Percentiles rank a stretch among this genome's conserved stretches.
phyloP scores from a whole-genome alignment of 2,329 filamentous ascomycete species.

The Diaporthe vexans region DNA sequence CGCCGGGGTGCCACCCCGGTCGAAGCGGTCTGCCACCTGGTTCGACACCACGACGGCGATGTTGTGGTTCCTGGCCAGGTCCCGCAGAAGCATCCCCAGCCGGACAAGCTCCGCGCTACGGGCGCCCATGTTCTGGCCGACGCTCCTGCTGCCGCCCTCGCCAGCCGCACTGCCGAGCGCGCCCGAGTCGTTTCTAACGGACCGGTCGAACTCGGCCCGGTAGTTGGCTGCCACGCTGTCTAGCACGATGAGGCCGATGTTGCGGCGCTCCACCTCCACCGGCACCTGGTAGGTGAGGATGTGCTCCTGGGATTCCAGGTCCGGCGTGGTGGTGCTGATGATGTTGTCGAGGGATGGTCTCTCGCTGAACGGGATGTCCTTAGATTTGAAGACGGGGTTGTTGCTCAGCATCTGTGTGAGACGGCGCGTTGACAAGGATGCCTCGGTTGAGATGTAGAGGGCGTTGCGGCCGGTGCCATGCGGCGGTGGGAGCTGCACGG shows the following conservation, averaged over 20 bases:
- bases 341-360: slow-evolving; percentile 80
- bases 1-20: slow-evolving; percentile 42
- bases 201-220: slow-evolving; percentile 85
- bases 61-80: slow-evolving; percentile 79
- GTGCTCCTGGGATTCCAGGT: slow-evolving; percentile 95
- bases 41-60: slow-evolving; percentile 94
- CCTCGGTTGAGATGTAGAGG: slow-evolving; percentile 95
- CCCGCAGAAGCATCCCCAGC: slow-evolving; percentile 81
- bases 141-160: slow-evolving; percentile 45
- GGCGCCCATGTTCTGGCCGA: slow-evolving; percentile 75
- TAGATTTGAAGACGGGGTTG: slow-evolving; percentile 70
- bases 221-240: slow-evolving; percentile 98
- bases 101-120: slow-evolving; percentile 83
- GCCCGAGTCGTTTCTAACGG: slow-evolving; percentile 4
- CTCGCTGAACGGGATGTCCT: slow-evolving; percentile 45
- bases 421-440: slow-evolving; percentile 83
- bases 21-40: slow-evolving; percentile 92
- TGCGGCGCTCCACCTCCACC: slow-evolving; percentile 81
- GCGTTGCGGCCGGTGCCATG: slow-evolving; percentile 79
- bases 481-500: slow-evolving; percentile 84
- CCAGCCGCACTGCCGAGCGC: slow-evolving; percentile 46
- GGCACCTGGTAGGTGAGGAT: slow-evolving; percentile 94
- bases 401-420: slow-evolving; percentile 82
- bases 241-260: slow-evolving; percentile 85
- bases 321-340: slow-evolving; percentile 84